A percentile compares a stretch with the other conserved stretches of the same genome.
phyloP scores from a whole-genome alignment of 352 stramenopile genomes.

The Pythium chondricola region DNA sequence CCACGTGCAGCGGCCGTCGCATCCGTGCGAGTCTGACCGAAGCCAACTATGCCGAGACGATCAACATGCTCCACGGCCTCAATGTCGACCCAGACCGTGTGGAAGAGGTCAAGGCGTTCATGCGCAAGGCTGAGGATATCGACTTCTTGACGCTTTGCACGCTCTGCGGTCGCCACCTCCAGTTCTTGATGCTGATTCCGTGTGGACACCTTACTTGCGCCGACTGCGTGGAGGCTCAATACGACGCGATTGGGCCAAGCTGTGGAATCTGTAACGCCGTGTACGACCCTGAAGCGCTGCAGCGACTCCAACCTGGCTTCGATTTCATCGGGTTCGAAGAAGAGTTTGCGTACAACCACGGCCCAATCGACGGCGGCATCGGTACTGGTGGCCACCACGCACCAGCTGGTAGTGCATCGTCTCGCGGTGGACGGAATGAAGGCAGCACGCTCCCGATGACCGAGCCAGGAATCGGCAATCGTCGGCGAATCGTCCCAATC shows the following conservation, averaged over 20 bases:
- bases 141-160: slow-evolving; percentile 60
- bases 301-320: slow-evolving; percentile 82
- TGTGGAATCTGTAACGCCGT: slow-evolving; percentile 46
- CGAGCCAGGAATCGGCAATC: slow-evolving; percentile 18
- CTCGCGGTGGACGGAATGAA: background rate
- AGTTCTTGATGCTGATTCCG: slow-evolving; percentile 88
- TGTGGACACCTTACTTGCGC: slow-evolving; percentile 91
- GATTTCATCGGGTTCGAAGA: slow-evolving; percentile 43
- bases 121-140: slow-evolving; percentile 40
- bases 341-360: slow-evolving; percentile 19
- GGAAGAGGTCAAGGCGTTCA: slow-evolving; percentile 34
- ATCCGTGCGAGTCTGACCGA: slow-evolving; percentile 39
- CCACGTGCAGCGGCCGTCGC: slow-evolving; percentile 45
- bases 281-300: slow-evolving; percentile 88
- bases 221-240: slow-evolving; percentile 85
- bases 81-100: slow-evolving; percentile 41
- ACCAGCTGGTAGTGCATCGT: background rate
- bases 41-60: slow-evolving; percentile 43
- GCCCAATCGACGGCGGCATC: background rate
- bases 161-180: slow-evolving; percentile 76
- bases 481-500: slow-evolving; percentile 14
- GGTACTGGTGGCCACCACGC: background rate
- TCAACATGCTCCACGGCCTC: slow-evolving; percentile 37
- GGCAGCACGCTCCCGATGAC: slow-evolving; percentile 14
- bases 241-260: slow-evolving; percentile 36